Conservation (phyloP, 768 basidiomycete species). For the Suillus lakei region DNA sequence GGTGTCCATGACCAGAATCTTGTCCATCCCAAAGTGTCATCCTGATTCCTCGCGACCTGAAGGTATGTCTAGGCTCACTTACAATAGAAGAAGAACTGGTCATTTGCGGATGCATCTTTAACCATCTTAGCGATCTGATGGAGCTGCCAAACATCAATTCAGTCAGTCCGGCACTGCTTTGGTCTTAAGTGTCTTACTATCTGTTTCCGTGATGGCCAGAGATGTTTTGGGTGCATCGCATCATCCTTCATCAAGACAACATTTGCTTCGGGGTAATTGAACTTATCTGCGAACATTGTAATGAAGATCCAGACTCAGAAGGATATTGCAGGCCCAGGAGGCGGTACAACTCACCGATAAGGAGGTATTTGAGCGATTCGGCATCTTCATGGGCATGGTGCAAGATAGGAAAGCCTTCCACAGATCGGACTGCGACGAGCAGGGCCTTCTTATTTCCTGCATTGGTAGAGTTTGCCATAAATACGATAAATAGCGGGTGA, state of each 20-base stretch:
- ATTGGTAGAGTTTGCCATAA: conserved; percentile 5
- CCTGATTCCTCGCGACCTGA: neutral
- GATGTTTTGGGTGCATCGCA: conserved; percentile 25
- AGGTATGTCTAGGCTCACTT: conserved; percentile 20
- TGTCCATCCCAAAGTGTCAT: neutral
- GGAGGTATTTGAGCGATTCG: conserved; percentile 15
- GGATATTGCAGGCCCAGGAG: neutral
- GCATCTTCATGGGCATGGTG: conserved; percentile 22
- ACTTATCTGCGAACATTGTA: conserved; percentile 33
- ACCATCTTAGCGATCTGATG: conserved; percentile 50
- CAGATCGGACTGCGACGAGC: conserved; percentile 26
- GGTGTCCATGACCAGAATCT: conserved; percentile 58
- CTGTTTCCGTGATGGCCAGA: conserved; percentile 47
- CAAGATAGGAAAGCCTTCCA: conserved; percentile 10
- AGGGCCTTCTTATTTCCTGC: conserved; percentile 23
- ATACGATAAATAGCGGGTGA: neutral
- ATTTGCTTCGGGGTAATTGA: conserved; percentile 42
- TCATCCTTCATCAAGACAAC: conserved; percentile 51
- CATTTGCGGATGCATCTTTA: conserved; percentile 46
- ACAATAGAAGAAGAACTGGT: conserved; percentile 66
- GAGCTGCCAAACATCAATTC: conserved; percentile 33
- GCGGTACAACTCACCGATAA: conserved; percentile 25
- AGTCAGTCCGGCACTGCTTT: neutral
- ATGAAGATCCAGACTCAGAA: neutral
- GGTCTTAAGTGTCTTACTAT: conserved; percentile 41